Evolutionary conservation across 1,284 basidiomycete species (phyloP), one percentile per base, ranked within the genome.

Genomic region (Puccinia polysora): DNA sequence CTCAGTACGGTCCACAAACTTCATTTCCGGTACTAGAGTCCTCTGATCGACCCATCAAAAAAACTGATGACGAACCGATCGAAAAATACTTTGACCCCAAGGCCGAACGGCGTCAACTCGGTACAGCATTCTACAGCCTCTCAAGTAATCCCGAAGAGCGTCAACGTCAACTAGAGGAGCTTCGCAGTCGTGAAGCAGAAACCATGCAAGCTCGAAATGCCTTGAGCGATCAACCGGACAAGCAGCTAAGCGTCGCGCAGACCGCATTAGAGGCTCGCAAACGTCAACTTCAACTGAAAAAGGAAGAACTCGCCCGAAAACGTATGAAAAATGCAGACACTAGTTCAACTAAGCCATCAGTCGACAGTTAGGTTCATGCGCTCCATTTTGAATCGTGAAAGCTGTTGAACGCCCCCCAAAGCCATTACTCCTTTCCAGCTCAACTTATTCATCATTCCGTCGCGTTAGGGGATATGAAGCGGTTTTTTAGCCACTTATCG

Each of bases 11-110:
- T 32, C 40, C 67, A 1, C 67, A 69, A 28, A 69, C 52, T 6
- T n/a, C 23, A 15, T 69, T 69, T 36, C 67, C 55, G 23, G n/a
- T 40, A 7, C 45, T 60, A 8, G 56, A 60, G 12, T 7, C 18
- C 20, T 20, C 65, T 15, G 23, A 58, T 14, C 0, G 14, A 50
- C 67, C 56, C 8, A 34, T 23, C 23, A n/a, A 28, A 43, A 43
- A 43, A 30, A 38, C 52, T 8, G 40, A 40, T 4, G 30, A 65
- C 14, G 64, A 65, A 20, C 67, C 67, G 10, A 36, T 59, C n/a
- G 67, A 69, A 34, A 69, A 36, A 6, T 52, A 69, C 34, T 69
- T 59, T 50, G 56, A 69, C 52, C 45, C 55, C 4, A 60, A 69
- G n/a, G 45, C 55, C 12, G 56, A 69, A 32, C 55, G 45, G 6